Evolutionary conservation across 768 basidiomycete species (phyloP), one percentile per base, ranked within the genome.

Genomic region (Phlegmacium glaucopus): DNA sequence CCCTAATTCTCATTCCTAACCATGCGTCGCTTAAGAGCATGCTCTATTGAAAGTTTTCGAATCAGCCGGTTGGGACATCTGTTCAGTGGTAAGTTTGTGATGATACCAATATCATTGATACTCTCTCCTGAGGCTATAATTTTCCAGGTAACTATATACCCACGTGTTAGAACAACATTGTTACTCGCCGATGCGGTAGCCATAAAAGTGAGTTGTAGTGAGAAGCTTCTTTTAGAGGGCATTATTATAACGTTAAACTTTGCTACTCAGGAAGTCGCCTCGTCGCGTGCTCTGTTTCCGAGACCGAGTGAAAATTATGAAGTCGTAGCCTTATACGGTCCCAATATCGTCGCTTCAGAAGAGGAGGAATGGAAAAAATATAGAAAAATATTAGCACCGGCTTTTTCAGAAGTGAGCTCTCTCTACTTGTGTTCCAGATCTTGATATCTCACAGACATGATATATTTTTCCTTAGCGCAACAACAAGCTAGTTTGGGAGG

Each of bases 321-420:
- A 2, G 45, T 65, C 8, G 56, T 84, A 13, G 44, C 61, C 0
- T 68, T 78, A 49, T 85, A 74, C 53, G 83, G 83, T 11, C 53
- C 54, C 5, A 85, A 85, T 51, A 76, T 84, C 39, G 70, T 85
- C 15, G 74, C 72, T 3, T 76, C 78, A 0, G 82, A 85, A 54
- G 79, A 76, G n/a, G 74, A 77, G 3, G 70, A 77, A 43, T 85
- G 82, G 82, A 81, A 81, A 57, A 72, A 72, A n/a, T 80, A 82
- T 51, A 64, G 80, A 37, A 80, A 78, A 57, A 71, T 84, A 17
- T 61, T 72, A 16, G 77, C 78, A 2, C 79, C 82, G 7, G 74
- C 79, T 0, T 84, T 83, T 60, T 76, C 78, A 10, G 80, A 82
- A 57, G 79, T 80, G 44, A 29, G 65, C 35, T 15, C 18, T 5